Percentiles rank a stretch among this genome's conserved stretches.
Evolutionary conservation across 2,329 filamentous ascomycete genomes (phyloP).

Genomic region (Calycina herbarum): DNA sequence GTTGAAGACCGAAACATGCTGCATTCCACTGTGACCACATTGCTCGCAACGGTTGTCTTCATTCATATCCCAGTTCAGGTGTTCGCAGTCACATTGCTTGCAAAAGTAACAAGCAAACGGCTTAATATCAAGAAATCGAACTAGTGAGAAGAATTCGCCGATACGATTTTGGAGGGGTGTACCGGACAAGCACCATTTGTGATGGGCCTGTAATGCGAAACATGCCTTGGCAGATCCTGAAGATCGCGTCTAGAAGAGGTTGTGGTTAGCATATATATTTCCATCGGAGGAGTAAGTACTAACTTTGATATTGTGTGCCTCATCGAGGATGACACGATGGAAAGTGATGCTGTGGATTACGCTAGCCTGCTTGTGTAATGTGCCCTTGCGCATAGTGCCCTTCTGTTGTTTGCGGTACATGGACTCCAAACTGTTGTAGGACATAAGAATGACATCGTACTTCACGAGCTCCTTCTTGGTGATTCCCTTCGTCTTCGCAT

Average conservation of each 20-base stretch:
- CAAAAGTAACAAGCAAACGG: conserved; percentile 95
- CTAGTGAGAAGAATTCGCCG: conserved; percentile 91
- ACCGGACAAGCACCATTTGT: conserved; percentile 94
- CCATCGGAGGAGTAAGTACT: conserved; percentile 7
- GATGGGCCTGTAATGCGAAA: conserved; percentile 82
- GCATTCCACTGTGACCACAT: conserved; percentile 60
- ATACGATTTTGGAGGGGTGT: conserved; percentile 97
- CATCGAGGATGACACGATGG: conserved; percentile 90
- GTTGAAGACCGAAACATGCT: conserved; percentile 80
- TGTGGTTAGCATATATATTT: conserved; percentile 25
- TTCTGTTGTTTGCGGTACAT: conserved; percentile 91
- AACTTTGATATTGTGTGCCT: conserved; percentile 91
- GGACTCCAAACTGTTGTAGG: conserved; percentile 89
- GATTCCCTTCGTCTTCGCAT: conserved; percentile 77
- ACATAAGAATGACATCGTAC: conserved; percentile 95
- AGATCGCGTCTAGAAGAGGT: conserved; percentile 60
- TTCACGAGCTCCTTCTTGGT: conserved; percentile 72
- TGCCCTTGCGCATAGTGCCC: conserved; percentile 79
- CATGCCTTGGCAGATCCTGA: conserved; percentile 94
- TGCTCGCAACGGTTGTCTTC: conserved; percentile 67
- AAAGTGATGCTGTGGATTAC: conserved; percentile 83
- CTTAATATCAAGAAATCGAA: conserved; percentile 84
- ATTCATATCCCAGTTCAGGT: conserved; percentile 80
- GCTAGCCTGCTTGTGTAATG: conserved; percentile 76
- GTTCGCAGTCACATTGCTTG: conserved; percentile 78